These are phyloP conservation scores for Lycium barbarum DNA, from an alignment of 257 asterid species.

Conservation along the genomic window DNA sequence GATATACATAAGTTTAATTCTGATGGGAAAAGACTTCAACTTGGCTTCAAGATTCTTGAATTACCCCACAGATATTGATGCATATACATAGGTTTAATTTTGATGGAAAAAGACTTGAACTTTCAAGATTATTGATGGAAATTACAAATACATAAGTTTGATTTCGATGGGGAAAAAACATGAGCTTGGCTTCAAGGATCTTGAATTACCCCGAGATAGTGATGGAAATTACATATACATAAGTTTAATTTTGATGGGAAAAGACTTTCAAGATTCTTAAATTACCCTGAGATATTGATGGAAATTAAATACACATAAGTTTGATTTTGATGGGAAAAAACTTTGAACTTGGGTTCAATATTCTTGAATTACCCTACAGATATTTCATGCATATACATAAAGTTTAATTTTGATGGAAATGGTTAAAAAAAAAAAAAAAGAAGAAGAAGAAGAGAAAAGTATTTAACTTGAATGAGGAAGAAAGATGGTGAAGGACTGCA, in stretches of 20 bases:
- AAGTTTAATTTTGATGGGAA: too few relatives aligned
- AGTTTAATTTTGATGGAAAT: background rate
- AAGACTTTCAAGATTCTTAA: too few relatives aligned
- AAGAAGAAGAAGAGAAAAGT: background rate
- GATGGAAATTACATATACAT: too few relatives aligned
- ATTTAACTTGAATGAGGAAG: constrained; percentile 65
- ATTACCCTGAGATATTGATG: too few relatives aligned
- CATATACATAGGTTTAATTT: too few relatives aligned
- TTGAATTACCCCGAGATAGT: too few relatives aligned
- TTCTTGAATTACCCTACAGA: constrained; percentile 60
- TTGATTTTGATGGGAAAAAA: too few relatives aligned
- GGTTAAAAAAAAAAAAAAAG: background rate
- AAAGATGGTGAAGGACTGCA: constrained; percentile 41
- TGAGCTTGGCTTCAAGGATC: constrained; percentile 44
- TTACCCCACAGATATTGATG: constrained; percentile 53
- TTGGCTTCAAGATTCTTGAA: constrained; percentile 30
- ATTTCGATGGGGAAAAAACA: constrained; percentile 26
- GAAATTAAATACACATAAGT: too few relatives aligned
- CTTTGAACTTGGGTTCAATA: too few relatives aligned
- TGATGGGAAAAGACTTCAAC: background rate
- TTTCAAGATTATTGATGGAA: constrained; percentile 4
- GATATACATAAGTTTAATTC: too few relatives aligned
- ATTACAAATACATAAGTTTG: background rate
- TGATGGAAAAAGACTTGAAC: background rate
- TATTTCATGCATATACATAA: too few relatives aligned